Conservation (phyloP, 2,329 filamentous ascomycete genomes). For the Dactylellina parvicollis region DNA sequence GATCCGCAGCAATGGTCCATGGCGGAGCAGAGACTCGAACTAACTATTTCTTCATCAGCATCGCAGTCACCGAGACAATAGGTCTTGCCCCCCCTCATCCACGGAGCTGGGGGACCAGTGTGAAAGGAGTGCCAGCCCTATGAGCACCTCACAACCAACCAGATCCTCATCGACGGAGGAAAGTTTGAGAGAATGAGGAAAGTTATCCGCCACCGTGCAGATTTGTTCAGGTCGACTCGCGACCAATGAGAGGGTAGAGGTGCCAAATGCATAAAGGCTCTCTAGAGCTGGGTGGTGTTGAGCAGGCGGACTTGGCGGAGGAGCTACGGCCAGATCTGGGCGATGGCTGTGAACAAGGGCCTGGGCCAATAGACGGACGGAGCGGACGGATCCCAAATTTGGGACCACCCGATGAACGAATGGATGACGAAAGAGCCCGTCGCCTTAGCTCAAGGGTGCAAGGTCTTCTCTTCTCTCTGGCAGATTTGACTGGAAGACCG, state of each 20-base stretch:
- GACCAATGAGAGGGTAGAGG: slow-evolving; percentile 19
- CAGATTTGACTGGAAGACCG: slow-evolving; percentile 14
- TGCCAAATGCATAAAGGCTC: not conserved
- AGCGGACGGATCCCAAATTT: slow-evolving; percentile 32
- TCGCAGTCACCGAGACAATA: slow-evolving; percentile 26
- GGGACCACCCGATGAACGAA: slow-evolving; percentile 32
- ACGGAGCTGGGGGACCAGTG: slow-evolving; percentile 14
- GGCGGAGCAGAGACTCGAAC: not conserved
- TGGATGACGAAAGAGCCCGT: slow-evolving; percentile 33
- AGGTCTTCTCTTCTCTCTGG: not conserved
- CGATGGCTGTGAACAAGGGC: slow-evolving; percentile 11
- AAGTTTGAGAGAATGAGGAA: slow-evolving; percentile 44
- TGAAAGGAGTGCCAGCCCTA: not conserved
- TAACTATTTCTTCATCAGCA: not conserved
- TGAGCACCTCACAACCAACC: not conserved
- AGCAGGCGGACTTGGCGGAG: slow-evolving; percentile 3
- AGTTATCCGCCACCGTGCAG: slow-evolving; percentile 18
- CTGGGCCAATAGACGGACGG: slow-evolving; percentile 22
- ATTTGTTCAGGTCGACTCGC: not conserved
- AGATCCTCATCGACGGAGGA: not conserved
- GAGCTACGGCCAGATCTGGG: slow-evolving; percentile 16
- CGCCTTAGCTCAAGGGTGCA: slow-evolving; percentile 9
- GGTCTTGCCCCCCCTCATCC: not conserved
- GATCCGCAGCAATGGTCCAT: not conserved
- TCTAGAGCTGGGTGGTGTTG: not conserved